phyloP scores from a whole-genome alignment of 768 basidiomycete genomes.

The Panus rudis region DNA sequence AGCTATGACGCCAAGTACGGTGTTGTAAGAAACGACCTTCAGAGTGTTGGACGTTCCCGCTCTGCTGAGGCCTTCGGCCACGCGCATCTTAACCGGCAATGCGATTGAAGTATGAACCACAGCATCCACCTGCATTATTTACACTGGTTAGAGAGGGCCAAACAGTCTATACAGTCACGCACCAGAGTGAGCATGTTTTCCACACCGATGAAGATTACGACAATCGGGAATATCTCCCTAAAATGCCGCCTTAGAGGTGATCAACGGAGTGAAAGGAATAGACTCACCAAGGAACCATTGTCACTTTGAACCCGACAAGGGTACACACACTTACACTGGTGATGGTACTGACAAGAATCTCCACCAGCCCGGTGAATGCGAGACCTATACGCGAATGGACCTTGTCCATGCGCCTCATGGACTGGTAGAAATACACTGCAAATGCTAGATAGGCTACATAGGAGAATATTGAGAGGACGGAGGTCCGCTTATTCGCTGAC shows the following conservation, averaged over 20 bases:
- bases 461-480: slow-evolving; percentile 61
- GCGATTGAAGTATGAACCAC: slow-evolving; percentile 82
- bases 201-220: slow-evolving; percentile 91
- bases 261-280: slow-evolving; percentile 3
- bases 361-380: slow-evolving; percentile 88
- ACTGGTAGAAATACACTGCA: slow-evolving; percentile 67
- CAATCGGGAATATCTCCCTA: slow-evolving; percentile 86
- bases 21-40: slow-evolving; percentile 84
- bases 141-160: slow-evolving; percentile 8
- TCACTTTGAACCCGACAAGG: slow-evolving; percentile 80
- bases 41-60: slow-evolving; percentile 90
- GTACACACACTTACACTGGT: slow-evolving; percentile 92
- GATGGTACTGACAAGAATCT: slow-evolving; percentile 87
- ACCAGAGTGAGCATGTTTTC: slow-evolving; percentile 98
- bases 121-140: slow-evolving; percentile 58
- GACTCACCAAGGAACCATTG: slow-evolving; percentile 81
- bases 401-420: slow-evolving; percentile 68
- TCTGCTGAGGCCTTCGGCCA: slow-evolving; percentile 82
- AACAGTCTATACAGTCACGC: slow-evolving; percentile 20
- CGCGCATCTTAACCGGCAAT: slow-evolving; percentile 83
- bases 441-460: slow-evolving; percentile 75
- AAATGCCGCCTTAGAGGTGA: background rate
- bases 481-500: slow-evolving; percentile 40
- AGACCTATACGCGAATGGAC: slow-evolving; percentile 90
- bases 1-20: slow-evolving; percentile 70